Conservation (phyloP, 1,284 basidiomycete species). For the Psilocybe mexicana region DNA sequence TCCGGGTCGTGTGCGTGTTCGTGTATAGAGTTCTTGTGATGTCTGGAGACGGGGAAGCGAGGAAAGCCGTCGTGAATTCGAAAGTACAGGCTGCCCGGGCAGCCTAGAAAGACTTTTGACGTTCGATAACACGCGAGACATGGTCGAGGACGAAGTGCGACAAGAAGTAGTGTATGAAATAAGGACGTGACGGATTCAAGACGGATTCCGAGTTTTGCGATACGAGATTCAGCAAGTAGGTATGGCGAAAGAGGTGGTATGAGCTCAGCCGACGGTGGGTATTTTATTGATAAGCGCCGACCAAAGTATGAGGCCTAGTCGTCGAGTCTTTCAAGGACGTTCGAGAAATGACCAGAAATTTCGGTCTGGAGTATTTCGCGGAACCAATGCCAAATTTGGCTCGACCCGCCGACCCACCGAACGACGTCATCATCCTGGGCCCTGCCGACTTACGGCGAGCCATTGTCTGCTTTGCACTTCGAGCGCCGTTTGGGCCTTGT, state of each 20-base stretch:
- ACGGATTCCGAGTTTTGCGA: no score
- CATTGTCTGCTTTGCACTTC: no score
- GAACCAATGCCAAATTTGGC: not conserved
- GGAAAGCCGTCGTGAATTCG: slow-evolving; percentile 6
- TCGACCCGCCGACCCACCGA: no score
- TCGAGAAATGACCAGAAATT: slow-evolving; percentile 13
- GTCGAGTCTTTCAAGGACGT: not conserved
- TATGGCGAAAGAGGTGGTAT: not conserved
- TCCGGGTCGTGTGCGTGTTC: slow-evolving; percentile 23
- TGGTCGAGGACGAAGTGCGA: not conserved
- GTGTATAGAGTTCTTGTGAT: slow-evolving; percentile 17
- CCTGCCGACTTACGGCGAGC: no score
- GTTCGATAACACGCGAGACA: slow-evolving; percentile 12
- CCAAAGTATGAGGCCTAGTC: not conserved
- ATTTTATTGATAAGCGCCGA: not conserved
- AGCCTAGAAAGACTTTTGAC: slow-evolving; percentile 3
- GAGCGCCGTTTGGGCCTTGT: no score
- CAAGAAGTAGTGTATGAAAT: not conserved
- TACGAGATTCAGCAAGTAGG: not conserved
- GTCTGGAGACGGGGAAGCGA: not conserved
- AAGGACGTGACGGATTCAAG: not conserved
- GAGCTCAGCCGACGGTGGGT: not conserved
- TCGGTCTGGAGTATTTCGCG: slow-evolving; percentile 4
- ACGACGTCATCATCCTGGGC: no score
- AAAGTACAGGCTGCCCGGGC: not conserved